These are phyloP conservation scores for Saccharomycopsis oosterbeekiorum DNA, from an alignment of 805 yeast species.

Conservation along the genomic window DNA sequence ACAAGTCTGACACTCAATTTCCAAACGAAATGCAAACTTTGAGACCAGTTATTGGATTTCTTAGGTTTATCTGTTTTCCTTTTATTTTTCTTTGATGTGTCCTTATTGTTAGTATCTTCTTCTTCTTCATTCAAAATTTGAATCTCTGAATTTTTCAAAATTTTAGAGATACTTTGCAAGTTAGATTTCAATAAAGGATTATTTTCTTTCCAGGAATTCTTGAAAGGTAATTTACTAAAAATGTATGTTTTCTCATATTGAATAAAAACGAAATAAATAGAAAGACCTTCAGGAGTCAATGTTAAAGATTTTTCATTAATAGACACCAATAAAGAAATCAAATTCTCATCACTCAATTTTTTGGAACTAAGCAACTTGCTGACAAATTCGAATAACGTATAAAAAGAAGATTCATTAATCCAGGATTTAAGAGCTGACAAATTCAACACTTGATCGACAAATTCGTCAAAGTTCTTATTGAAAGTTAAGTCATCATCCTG, in stretches of 20 bases:
- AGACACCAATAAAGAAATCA: slow-evolving; percentile 29
- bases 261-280: slow-evolving; percentile 54
- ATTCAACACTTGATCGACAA: slow-evolving; percentile 40
- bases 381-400: slow-evolving; percentile 52
- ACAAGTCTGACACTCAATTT: slow-evolving; percentile 41
- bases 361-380: slow-evolving; percentile 2
- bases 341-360: slow-evolving; percentile 13
- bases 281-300: slow-evolving; percentile 69
- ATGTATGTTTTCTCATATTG: slow-evolving; percentile 19
- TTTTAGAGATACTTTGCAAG: slow-evolving; percentile 47
- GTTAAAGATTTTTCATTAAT: slow-evolving; percentile 47
- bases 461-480: slow-evolving; percentile 28
- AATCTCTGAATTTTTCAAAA: slow-evolving; percentile 48
- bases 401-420: slow-evolving; percentile 76
- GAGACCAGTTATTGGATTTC: slow-evolving; percentile 57
- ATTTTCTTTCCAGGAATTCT: slow-evolving; percentile 50
- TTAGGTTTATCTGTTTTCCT: slow-evolving; percentile 32
- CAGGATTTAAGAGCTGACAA: slow-evolving; percentile 63
- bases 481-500: slow-evolving; percentile 20
- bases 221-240: slow-evolving; percentile 16
- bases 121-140: slow-evolving; percentile 30
- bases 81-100: slow-evolving; percentile 16
- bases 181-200: slow-evolving; percentile 73
- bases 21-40: slow-evolving; percentile 75
- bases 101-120: slow-evolving; percentile 25